phyloP scores from a whole-genome alignment of 768 basidiomycete species.

The Trametes sanguinea region DNA sequence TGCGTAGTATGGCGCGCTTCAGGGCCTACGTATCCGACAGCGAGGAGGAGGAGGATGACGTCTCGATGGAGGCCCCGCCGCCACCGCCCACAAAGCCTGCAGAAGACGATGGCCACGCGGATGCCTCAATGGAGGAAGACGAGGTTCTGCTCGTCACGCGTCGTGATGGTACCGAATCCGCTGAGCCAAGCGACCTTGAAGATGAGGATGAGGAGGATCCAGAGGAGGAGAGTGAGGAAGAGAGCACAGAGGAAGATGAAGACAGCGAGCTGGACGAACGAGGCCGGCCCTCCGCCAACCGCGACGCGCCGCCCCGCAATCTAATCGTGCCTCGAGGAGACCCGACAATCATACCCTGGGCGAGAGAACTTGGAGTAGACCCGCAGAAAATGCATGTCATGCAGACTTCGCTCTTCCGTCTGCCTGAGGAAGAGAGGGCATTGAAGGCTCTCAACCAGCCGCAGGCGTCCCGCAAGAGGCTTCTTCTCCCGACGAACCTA shows the following conservation, averaged over 20 bases:
- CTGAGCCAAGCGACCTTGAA: neutral
- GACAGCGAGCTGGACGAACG: neutral
- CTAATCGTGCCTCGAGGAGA: constrained; percentile 36
- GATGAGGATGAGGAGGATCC: constrained; percentile 3
- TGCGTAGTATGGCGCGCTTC: constrained; percentile 60
- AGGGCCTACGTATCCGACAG: constrained; percentile 62
- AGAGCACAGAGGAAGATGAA: constrained; percentile 8
- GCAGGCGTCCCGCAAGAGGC: constrained; percentile 26
- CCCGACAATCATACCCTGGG: constrained; percentile 66
- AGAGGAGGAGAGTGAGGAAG: constrained; percentile 4
- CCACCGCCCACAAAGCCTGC: constrained; percentile 32
- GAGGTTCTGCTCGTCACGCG: constrained; percentile 11
- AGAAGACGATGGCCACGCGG: constrained; percentile 33
- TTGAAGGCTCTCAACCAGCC: constrained; percentile 55
- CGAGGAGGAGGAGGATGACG: constrained; percentile 54
- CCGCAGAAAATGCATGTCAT: constrained; percentile 89
- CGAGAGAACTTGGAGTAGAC: constrained; percentile 74
- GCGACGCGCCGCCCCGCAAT: neutral
- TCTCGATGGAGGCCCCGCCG: constrained; percentile 30
- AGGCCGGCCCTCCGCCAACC: neutral
- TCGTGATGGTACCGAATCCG: neutral
- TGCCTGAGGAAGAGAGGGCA: constrained; percentile 71
- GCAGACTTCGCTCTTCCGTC: constrained; percentile 85
- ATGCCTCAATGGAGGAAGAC: constrained; percentile 22
- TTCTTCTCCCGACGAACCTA: constrained; percentile 41